These are phyloP conservation scores for Cutaneotrichosporon arboriforme DNA, from an alignment of 1,284 basidiomycete genomes.

Conservation along the genomic window DNA sequence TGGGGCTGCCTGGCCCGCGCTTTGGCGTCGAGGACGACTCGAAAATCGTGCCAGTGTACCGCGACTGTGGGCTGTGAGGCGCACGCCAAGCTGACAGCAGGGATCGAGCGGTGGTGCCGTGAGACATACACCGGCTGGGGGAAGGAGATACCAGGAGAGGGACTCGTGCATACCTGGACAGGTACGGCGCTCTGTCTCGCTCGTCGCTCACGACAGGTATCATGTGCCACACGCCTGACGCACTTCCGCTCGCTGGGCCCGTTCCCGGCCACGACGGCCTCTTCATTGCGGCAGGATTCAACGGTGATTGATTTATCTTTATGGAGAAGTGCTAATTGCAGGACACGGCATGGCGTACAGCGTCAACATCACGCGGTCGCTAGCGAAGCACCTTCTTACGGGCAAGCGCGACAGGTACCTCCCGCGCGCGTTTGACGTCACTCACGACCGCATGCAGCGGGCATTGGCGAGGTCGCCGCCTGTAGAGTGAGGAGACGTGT, in stretches of 20 bases:
- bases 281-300: conserved; percentile 13
- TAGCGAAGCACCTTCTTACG: conserved; percentile 16
- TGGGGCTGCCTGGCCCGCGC: conserved; percentile 1
- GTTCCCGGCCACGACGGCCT: conserved; percentile 22
- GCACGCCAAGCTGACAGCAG: neutral
- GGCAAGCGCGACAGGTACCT: conserved; percentile 18
- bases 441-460: conserved; percentile 1
- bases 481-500: neutral
- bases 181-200: neutral
- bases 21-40: conserved; percentile 19
- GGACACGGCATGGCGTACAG: conserved; percentile 26
- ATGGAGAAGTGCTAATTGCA: neutral
- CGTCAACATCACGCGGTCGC: conserved; percentile 18
- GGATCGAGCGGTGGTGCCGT: conserved; percentile 14
- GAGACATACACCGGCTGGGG: conserved; percentile 25
- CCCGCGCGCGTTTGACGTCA: conserved; percentile 7
- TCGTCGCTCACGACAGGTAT: conserved; percentile 18
- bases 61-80: neutral
- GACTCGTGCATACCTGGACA: conserved; percentile 25
- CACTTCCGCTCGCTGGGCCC: conserved; percentile 23
- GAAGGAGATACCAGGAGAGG: conserved; percentile 23
- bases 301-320: conserved; percentile 2
- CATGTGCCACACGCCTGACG: conserved; percentile 27
- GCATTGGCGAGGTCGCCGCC: neutral
- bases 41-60: conserved; percentile 9